phyloP scores from a whole-genome alignment of 2,329 filamentous ascomycete species.

The Bipolaris oryzae region DNA sequence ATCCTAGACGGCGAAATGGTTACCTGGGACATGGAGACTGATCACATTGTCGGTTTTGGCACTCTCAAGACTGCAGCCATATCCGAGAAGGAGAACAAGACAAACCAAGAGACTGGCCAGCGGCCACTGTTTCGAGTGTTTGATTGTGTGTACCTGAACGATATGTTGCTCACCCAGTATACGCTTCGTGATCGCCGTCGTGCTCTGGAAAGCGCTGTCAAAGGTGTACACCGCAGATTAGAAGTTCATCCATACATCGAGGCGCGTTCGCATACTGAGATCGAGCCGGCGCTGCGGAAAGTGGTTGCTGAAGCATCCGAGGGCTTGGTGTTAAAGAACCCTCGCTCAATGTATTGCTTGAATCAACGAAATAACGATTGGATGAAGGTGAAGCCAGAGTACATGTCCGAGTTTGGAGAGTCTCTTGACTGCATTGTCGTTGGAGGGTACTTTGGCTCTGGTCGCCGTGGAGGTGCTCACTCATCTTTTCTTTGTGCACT shows the following conservation, averaged over 20 bases:
- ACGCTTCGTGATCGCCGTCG: slow-evolving; percentile 79
- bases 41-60: slow-evolving; percentile 87
- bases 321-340: slow-evolving; percentile 92
- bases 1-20: slow-evolving; percentile 99
- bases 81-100: slow-evolving; percentile 76
- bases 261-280: slow-evolving; percentile 70
- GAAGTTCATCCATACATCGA: slow-evolving; percentile 78
- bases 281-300: slow-evolving; percentile 79
- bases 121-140: slow-evolving; percentile 86
- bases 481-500: slow-evolving; percentile 92
- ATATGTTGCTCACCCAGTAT: slow-evolving; percentile 77
- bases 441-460: slow-evolving; percentile 91
- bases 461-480: slow-evolving; percentile 78
- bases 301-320: slow-evolving; percentile 88
- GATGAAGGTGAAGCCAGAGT: slow-evolving; percentile 99
- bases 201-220: slow-evolving; percentile 75
- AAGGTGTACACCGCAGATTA: slow-evolving; percentile 72
- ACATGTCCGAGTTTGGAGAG: slow-evolving; percentile 96
- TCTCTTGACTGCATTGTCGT: slow-evolving; percentile 88
- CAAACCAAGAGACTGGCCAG: slow-evolving; percentile 60
- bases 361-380: slow-evolving; percentile 94
- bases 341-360: slow-evolving; percentile 80
- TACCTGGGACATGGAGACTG: slow-evolving; percentile 87
- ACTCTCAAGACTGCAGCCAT: slow-evolving; percentile 91
- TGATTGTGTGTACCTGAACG: slow-evolving; percentile 89